Evolutionary conservation across 1,139 yeast species (phyloP).

Genomic region (Yamadazyma membranifaciens): DNA sequence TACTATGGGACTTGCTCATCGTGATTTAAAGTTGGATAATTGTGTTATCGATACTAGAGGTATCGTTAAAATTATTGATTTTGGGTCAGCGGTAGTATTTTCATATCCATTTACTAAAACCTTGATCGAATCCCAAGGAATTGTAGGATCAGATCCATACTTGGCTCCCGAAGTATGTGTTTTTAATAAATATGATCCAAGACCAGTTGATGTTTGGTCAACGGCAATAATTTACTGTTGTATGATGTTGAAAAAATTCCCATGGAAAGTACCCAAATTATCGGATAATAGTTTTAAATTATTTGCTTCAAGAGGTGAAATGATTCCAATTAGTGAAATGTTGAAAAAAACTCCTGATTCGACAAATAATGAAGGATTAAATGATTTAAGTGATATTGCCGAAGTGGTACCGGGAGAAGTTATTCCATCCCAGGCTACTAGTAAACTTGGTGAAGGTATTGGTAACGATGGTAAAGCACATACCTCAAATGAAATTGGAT

Average conservation of each 20-base stretch:
- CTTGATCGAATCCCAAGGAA: constrained; percentile 80
- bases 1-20: constrained; percentile 84
- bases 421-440: constrained; percentile 1
- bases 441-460: constrained; percentile 4
- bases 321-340: constrained; percentile 37
- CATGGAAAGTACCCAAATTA: constrained; percentile 94
- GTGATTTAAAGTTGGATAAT: constrained; percentile 90
- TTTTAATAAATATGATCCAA: constrained; percentile 77
- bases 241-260: constrained; percentile 91
- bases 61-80: constrained; percentile 85
- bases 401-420: constrained; percentile 20
- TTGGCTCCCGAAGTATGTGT: constrained; percentile 93
- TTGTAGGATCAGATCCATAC: constrained; percentile 93
- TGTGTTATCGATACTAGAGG: constrained; percentile 87
- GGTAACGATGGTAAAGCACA: constrained; percentile 33
- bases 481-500: constrained; percentile 64
- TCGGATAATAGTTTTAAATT: constrained; percentile 80
- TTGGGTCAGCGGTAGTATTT: constrained; percentile 92
- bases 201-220: constrained; percentile 96
- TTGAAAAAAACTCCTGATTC: constrained; percentile 38
- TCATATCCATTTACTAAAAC: constrained; percentile 85
- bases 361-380: constrained; percentile 15
- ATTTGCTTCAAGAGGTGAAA: constrained; percentile 52
- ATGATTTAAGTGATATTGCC: constrained; percentile 31
- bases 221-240: constrained; percentile 91